Evolutionary conservation across 1,284 basidiomycete species (phyloP).

Genomic region (Microbotryomycetes sp.): DNA sequence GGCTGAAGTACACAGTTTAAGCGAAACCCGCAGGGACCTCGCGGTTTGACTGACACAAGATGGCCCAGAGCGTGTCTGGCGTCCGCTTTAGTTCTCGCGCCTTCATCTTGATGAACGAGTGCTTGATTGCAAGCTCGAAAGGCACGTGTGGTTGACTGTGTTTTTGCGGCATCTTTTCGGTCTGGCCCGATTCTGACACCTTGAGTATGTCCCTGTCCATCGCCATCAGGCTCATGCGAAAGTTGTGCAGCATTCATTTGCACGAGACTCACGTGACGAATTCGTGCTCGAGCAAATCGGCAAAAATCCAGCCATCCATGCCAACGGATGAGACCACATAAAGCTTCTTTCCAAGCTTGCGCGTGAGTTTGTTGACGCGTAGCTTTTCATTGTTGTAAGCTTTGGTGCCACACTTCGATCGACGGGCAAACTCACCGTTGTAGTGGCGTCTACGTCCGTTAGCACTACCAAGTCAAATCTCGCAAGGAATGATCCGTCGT

Average conservation of each 20-base stretch:
- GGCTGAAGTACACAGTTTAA: too few species aligned
- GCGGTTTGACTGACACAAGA: constrained; percentile 67
- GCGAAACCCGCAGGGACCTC: too few species aligned
- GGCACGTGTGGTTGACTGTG: constrained; percentile 62
- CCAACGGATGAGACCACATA: constrained; percentile 86
- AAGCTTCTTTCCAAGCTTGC: constrained; percentile 64
- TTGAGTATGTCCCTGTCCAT: constrained; percentile 43
- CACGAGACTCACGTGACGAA: constrained; percentile 63
- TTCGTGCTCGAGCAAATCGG: constrained; percentile 77
- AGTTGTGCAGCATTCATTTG: not conserved
- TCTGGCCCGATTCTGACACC: constrained; percentile 49
- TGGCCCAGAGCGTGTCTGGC: constrained; percentile 55
- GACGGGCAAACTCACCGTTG: constrained; percentile 53
- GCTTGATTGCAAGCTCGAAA: constrained; percentile 49
- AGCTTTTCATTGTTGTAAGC: constrained; percentile 51
- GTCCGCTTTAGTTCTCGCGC: constrained; percentile 68
- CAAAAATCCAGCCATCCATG: constrained; percentile 88
- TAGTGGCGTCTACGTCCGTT: constrained; percentile 41
- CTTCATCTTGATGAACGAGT: constrained; percentile 59
- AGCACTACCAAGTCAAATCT: constrained; percentile 41
- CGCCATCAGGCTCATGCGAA: not conserved
- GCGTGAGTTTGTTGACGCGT: constrained; percentile 65
- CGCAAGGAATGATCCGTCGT: constrained; percentile 44
- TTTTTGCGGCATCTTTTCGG: constrained; percentile 47
- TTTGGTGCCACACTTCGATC: not conserved